A percentile compares a stretch with the other conserved stretches of the same genome.
Evolutionary conservation across 1,284 basidiomycete species (phyloP).

Genomic region (Cryptococcus deneoformans): DNA sequence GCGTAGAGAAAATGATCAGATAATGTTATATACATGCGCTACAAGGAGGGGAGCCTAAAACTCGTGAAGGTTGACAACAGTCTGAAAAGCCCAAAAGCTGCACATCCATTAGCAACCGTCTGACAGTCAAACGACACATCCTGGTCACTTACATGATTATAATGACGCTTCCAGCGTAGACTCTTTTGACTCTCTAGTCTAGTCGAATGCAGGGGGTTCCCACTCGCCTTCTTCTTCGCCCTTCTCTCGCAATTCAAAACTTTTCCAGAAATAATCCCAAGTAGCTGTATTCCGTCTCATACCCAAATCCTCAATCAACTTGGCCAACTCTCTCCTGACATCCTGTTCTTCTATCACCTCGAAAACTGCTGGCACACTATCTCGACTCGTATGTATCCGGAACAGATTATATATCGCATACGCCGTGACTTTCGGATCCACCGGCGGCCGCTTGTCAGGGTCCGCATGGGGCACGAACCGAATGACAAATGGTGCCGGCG

Average conservation of each 20-base stretch:
- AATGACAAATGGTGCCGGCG: slow-evolving; percentile 1
- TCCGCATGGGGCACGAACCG: background rate
- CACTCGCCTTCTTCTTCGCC: background rate
- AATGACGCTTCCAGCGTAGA: too few relatives aligned
- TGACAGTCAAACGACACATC: too few relatives aligned
- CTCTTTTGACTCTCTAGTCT: background rate
- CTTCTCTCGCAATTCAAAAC: background rate
- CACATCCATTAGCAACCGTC: too few relatives aligned
- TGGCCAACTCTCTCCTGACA: slow-evolving; percentile 1
- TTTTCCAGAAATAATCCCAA: slow-evolving; percentile 1
- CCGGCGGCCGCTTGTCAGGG: background rate
- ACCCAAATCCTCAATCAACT: slow-evolving; percentile 1
- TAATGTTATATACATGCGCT: too few relatives aligned
- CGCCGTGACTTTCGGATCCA: background rate
- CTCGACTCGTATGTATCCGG: background rate
- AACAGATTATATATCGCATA: slow-evolving; percentile 2
- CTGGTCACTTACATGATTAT: too few relatives aligned
- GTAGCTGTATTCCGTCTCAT: background rate
- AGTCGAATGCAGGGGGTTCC: slow-evolving; percentile 1
- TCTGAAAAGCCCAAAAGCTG: too few relatives aligned
- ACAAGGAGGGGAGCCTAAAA: too few relatives aligned
- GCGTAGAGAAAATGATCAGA: too few relatives aligned
- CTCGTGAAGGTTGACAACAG: too few relatives aligned
- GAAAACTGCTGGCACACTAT: background rate
- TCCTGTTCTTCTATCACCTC: background rate